Conservation (phyloP, 176 grass and related monocot genomes). For the Musa troglodytarum region DNA sequence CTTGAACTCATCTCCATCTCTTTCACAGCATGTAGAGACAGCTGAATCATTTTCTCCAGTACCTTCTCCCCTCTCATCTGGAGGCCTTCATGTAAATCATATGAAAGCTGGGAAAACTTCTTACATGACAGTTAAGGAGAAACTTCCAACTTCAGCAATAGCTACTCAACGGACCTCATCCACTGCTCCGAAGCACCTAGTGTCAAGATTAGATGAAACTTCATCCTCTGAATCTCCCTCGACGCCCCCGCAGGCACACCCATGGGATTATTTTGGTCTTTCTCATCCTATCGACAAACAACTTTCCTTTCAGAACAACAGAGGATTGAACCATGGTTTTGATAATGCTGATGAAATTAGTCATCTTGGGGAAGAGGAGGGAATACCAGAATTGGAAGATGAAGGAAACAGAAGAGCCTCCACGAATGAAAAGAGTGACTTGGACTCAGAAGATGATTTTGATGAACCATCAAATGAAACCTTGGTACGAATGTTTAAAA, state of each 20-base stretch:
- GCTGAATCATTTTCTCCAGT: conserved; percentile 61
- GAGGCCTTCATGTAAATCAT: conserved; percentile 67
- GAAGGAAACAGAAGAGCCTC: conserved; percentile 51
- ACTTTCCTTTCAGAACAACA: conserved; percentile 55
- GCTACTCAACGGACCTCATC: conserved; percentile 57
- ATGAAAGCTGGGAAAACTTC: conserved; percentile 60
- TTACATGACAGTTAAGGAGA: conserved; percentile 60
- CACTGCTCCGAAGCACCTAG: conserved; percentile 24
- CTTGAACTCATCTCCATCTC: conserved; percentile 45
- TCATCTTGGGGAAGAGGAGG: conserved; percentile 75
- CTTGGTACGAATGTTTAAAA: conserved; percentile 69
- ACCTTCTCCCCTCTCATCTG: conserved; percentile 60
- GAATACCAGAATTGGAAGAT: conserved; percentile 87
- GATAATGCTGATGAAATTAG: conserved; percentile 72
- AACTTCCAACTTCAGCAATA: conserved; percentile 46
- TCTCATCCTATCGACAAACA: conserved; percentile 66
- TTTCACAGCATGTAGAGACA: conserved; percentile 42
- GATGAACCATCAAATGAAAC: conserved; percentile 67
- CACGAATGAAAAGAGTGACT: conserved; percentile 50
- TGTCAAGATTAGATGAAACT: conserved; percentile 52
- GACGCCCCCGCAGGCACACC: conserved; percentile 28
- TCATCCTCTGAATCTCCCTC: conserved; percentile 57
- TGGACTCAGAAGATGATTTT: conserved; percentile 88
- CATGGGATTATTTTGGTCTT: conserved; percentile 96
- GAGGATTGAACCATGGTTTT: conserved; percentile 42